Base-by-base conservation (phyloP, 23 red algal genomes). In the Gracilariopsis chorda region DNA sequence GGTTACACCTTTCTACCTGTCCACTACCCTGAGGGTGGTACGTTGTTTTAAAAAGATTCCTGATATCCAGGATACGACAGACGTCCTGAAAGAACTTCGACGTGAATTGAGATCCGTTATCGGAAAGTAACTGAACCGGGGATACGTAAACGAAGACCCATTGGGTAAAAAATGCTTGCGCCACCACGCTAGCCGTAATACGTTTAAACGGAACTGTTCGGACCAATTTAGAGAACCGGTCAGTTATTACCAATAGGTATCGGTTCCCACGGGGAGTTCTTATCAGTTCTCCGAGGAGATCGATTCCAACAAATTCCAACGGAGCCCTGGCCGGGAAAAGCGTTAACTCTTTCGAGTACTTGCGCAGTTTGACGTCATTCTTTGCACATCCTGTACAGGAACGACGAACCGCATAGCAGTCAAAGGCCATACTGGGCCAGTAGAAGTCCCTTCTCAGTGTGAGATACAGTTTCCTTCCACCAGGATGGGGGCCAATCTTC, bases 1-100 rank as follows among this genome's bases (percentile, higher is more conserved):
- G 80, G 33, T 84, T 84, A 60, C 29, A 84, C 16, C n/a, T 14
- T 51, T 84, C 51, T 45, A 84, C 51, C 52, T 84, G 80, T 27
- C 44, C 80, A 9, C 40, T 60, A 40, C 42, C 33, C 58, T 84
- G 78, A 9, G 78, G 78, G 27, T 62, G 48, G 46, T 82, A 82
- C 17, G 78, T 82, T 33, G 35, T 55, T 7, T 13, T 61, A 34
- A 63, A 63, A n/a, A 65, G 40, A 27, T 84, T 51, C 28, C 35
- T 29, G 36, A 84, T 84, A 27, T 58, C 27, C 42, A 84, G 40
- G 25, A 84, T 65, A 36, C 8, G 39, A 36, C 33, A 76, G 28
- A 76, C 1, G 69, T 1, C 42, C 28, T 33, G 63, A 33, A 23
- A 70, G 29, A 70, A 20, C 63, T 70, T 16, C 12, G 63, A 20